Evolutionary conservation across 148 eudicot species (phyloP), one percentile per base, ranked within the genome.

Genomic region (Heliosperma pusillum): DNA sequence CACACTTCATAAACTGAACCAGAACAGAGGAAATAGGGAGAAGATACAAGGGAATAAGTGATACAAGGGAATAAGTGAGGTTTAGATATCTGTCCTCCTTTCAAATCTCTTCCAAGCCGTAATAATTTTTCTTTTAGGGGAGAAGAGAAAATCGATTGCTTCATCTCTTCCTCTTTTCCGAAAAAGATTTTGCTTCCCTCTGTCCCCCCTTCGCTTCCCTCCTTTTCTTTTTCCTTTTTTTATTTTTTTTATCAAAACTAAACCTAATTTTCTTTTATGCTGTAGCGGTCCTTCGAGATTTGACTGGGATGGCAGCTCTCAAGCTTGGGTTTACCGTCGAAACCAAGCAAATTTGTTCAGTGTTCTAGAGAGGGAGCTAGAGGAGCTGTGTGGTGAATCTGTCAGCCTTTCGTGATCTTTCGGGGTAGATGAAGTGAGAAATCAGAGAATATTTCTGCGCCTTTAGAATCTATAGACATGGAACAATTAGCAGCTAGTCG

Each of bases 241-340:
- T n/a, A n/a, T n/a, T n/a, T n/a, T n/a, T n/a, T 20, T 27, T 73
- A 20, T 68, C 40, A 17, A 24, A 26, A 22, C 42, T 25, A 62
- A 29, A 33, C 62, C 2, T 47, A 29, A 0, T 66, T 60, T 62
- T 66, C 10, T 50, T 80, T 22, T 55, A 4, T 70, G 29, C 72
- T 88, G 87, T 83, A 91, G 97, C 80, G 97, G 96, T 29, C 96
- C 96, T 1, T 77, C 96, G 27, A 84, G 96, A 73, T 91, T 81
- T 71, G 93, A 91, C 53, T 91, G 97, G 93, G 93, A 91, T 82
- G 76, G 57, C 47, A 73, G 70, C 81, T 75, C 82, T 67, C 73
- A 81, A 72, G 83, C 88, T 70, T 91, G 97, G 97, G 76, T 91
- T 24, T 91, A 91, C 63, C 81, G 93, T 73, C 86, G 93, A 77